Evolutionary conservation across 2,329 filamentous ascomycete species (phyloP), one percentile per base, ranked within the genome.

Genomic region (Ceratocystis papillata): DNA sequence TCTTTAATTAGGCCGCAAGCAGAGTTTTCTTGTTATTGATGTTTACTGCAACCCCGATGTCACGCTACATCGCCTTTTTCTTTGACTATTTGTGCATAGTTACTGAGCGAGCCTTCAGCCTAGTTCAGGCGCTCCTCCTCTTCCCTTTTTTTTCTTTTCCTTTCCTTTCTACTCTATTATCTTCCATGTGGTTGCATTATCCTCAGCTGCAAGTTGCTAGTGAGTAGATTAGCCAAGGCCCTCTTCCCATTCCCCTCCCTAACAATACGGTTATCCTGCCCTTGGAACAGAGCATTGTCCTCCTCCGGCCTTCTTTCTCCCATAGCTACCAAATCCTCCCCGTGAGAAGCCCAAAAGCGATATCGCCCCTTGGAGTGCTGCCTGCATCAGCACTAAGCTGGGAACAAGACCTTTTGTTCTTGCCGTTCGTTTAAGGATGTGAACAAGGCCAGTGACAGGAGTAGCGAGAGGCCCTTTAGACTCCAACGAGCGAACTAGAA

Each of bases 341-440:
- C 22, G 6, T 50, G 46, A 22, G n/a, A 50, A 22, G 46, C 46
- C 46, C 46, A 50, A 22, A 50, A 1, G 46, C 46, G 3, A 41
- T 1, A 41, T 41, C 37, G 37, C 37, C 10, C 10, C 37, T 41
- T 3, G 10, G 37, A 41, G 37, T 22, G n/a, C 46, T 22, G n/a
- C n/a, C n/a, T 30, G n/a, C 28, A 33, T 59, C 53, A 59, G 53
- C 53, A 33, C 53, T 59, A 59, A 33, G 28, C 7, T 22, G 12
- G 53, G 53, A 59, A 57, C 28, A 25, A 59, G 53, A 59, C 53
- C 53, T 59, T 59, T 59, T 59, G 53, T 28, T 25, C 20, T 25
- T 53, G 48, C 48, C 15, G 48, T 53, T 25, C 25, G 48, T 12
- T 25, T 15, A 25, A 28, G 15, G 48, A 53, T 25, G 20, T 12